A percentile compares a stretch with the other conserved stretches of the same genome.
Conservation (phyloP, 768 basidiomycete genomes). For the Terana coerulea region DNA sequence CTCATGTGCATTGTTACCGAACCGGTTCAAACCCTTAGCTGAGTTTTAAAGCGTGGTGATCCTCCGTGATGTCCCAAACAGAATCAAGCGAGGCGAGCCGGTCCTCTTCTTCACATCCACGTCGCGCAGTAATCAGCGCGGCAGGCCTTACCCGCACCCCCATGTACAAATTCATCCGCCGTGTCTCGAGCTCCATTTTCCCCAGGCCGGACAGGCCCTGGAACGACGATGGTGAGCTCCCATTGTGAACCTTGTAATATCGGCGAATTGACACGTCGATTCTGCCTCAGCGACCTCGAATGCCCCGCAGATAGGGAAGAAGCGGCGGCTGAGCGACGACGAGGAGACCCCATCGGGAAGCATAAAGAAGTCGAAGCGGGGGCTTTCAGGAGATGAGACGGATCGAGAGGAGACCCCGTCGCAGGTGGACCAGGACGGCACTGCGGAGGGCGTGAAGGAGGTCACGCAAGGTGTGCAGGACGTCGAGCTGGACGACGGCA, state of each 20-base stretch:
- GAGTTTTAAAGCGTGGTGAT: too few relatives aligned
- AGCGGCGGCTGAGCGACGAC: constrained; percentile 57
- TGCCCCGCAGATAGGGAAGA: constrained; percentile 63
- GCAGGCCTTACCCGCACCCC: too few relatives aligned
- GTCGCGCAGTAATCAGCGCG: too few relatives aligned
- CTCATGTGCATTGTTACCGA: too few relatives aligned
- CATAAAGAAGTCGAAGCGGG: constrained; percentile 23
- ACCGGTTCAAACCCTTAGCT: too few relatives aligned
- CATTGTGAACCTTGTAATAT: constrained; percentile 19
- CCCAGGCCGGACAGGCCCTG: constrained; percentile 72
- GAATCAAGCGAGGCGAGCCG: too few relatives aligned
- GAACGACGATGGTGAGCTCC: constrained; percentile 67
- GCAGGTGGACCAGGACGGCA: constrained; percentile 6
- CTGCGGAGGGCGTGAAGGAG: constrained; percentile 53
- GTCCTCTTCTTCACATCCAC: too few relatives aligned
- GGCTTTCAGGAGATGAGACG: constrained; percentile 39
- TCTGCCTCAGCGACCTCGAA: constrained; percentile 69
- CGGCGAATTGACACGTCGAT: constrained; percentile 4
- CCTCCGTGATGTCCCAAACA: too few relatives aligned
- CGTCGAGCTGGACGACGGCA: constrained; percentile 53
- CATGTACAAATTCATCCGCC: constrained; percentile 71
- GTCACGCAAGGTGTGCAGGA: constrained; percentile 68
- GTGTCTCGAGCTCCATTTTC: constrained; percentile 66
- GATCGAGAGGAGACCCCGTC: constrained; percentile 20
- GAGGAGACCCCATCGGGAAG: constrained; percentile 31